Evolutionary conservation across 371 early-diverging fungal genomes (phyloP), one percentile per base, ranked within the genome.

Genomic region (Saksenaea vasiformis): DNA sequence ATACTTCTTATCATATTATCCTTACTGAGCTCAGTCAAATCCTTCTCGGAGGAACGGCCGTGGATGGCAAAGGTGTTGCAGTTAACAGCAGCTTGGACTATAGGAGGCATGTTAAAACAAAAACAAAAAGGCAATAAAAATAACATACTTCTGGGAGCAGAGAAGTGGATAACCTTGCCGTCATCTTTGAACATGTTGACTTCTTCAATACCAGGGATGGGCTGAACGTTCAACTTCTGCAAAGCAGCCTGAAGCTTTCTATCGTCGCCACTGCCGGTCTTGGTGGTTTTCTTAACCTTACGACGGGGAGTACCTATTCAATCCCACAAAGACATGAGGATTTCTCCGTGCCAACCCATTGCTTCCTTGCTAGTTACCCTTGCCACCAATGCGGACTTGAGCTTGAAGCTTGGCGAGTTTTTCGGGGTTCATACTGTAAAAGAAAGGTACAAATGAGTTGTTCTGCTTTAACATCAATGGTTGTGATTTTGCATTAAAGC

Each of bases 171-270:
- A 72, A 98, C 93, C 78, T 91, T 90, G 71, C 96, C 96, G 72
- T 96, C 93, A 62, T 89, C 90, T 84, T 87, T 90, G 90, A 98
- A 98, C 95, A 98, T 95, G 93, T 98, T 98, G 85, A 98, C 96
- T 76, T 97, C 95, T 80, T 97, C 98, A 76, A 98, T 92, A 68
- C 84, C 88, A 65, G 77, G 62, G 68, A 97, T 86, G 68, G 91
- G 86, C 82, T 93, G 93, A 60, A 93, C 90, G 71, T 90, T 83
- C 58, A 95, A 80, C 89, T 95, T 95, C 82, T 93, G 94, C 62
- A 96, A 79, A 56, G 91, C 84, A 57, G 86, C 80, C 70, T 89
- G 88, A 61, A 97, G 89, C 90, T 94, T 95, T 75, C 93, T 93
- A 85, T 95, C 96, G 44, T 70, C 70, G 54, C 64, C 64, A 22